Conservation (phyloP, 2,329 filamentous ascomycete genomes). For the Colletotrichum gigasporum region DNA sequence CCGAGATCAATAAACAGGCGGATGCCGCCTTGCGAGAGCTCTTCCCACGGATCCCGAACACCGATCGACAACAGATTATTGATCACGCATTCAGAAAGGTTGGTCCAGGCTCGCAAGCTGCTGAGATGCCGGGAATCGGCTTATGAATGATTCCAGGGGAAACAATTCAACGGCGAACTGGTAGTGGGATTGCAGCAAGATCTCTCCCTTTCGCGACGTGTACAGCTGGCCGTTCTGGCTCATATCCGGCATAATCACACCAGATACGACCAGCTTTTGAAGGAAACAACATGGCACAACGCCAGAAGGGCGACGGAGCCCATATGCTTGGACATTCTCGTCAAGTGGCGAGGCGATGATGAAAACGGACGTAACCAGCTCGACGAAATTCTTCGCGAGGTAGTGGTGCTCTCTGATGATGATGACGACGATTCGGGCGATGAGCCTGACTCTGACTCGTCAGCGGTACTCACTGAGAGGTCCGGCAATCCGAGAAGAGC, state of each 20-base stretch:
- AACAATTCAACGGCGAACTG: constrained; percentile 59
- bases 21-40: constrained; percentile 70
- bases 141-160: constrained; percentile 50
- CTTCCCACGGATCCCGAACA: constrained; percentile 72
- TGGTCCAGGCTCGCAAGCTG: constrained; percentile 37
- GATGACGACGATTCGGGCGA: constrained; percentile 48
- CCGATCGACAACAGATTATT: constrained; percentile 70
- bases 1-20: constrained; percentile 69
- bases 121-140: background rate
- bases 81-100: constrained; percentile 72
- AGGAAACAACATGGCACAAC: constrained; percentile 66
- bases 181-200: constrained; percentile 67
- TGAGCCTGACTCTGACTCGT: constrained; percentile 43
- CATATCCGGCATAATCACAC: constrained; percentile 75
- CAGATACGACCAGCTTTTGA: constrained; percentile 69
- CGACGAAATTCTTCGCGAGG: constrained; percentile 72
- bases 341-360: constrained; percentile 78
- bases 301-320: constrained; percentile 69
- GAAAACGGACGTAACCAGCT: constrained; percentile 74
- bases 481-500: constrained; percentile 5
- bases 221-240: constrained; percentile 72
- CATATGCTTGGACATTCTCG: constrained; percentile 70
- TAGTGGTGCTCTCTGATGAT: constrained; percentile 72
- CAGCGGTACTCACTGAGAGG: constrained; percentile 35
- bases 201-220: constrained; percentile 67